Conservation (phyloP, 495 filamentous ascomycete species). For the Zalerion maritima region DNA sequence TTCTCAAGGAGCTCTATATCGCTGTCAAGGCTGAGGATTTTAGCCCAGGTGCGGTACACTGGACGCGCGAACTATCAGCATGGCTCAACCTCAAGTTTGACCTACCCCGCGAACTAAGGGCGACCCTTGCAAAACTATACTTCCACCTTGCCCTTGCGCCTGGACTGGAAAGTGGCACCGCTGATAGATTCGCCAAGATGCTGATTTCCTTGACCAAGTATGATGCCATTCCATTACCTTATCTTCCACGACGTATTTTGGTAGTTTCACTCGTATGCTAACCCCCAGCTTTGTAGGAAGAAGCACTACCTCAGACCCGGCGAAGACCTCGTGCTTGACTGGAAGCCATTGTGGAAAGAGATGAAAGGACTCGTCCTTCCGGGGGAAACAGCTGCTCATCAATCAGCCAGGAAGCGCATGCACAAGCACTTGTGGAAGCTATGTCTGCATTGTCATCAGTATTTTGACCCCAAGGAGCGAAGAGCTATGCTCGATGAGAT, state of each 20-base stretch:
- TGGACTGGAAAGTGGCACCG: conserved; percentile 63
- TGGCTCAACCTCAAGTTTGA: conserved; percentile 97
- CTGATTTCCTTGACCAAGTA: conserved; percentile 87
- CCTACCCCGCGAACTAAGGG: conserved; percentile 64
- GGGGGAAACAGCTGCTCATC: conserved; percentile 47
- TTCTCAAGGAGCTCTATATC: conserved; percentile 83
- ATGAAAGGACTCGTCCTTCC: conserved; percentile 81
- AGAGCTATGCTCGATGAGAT: conserved; percentile 86
- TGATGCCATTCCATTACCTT: conserved; percentile 15
- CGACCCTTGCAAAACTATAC: conserved; percentile 77
- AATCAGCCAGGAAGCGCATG: conserved; percentile 24
- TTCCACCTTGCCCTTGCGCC: conserved; percentile 89
- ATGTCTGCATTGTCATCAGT: conserved; percentile 75
- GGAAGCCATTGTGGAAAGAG: conserved; percentile 84
- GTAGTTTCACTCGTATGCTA: conserved; percentile 14
- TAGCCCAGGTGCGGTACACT: conserved; percentile 81
- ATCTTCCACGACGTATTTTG: conserved; percentile 1
- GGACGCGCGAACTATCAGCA: conserved; percentile 89
- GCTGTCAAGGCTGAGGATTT: conserved; percentile 87
- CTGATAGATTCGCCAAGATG: conserved; percentile 93
- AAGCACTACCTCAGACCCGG: conserved; percentile 89
- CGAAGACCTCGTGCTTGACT: conserved; percentile 80
- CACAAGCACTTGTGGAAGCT: conserved; percentile 60
- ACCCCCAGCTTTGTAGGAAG: conserved; percentile 41
- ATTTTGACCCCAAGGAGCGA: conserved; percentile 79